phyloP scores from a whole-genome alignment of 73 alveolate genomes.

The Blepharisma japonicum region DNA sequence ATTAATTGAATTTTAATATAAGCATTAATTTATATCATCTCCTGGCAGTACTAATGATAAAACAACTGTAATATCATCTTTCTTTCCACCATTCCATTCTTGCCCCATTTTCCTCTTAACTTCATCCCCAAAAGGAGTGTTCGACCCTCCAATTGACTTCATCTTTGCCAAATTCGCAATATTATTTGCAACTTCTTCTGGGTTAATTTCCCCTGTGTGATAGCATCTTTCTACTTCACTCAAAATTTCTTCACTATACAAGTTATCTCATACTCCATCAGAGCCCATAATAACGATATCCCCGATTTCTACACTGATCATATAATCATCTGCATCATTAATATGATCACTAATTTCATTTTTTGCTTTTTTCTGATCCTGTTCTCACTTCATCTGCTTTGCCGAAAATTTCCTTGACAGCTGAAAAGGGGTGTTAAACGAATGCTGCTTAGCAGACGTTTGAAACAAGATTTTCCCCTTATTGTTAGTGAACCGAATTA shows the following conservation, averaged over 20 bases:
- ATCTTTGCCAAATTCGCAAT: constrained; percentile 22
- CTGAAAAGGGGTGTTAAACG: neutral
- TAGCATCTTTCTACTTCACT: neutral
- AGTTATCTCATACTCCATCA: constrained; percentile 49
- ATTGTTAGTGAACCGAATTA: neutral
- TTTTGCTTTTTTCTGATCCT: neutral
- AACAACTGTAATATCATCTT: neutral
- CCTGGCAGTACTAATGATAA: neutral
- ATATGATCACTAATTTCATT: neutral
- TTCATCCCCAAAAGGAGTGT: neutral
- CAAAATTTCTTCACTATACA: constrained; percentile 35
- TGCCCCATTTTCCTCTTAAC: neutral
- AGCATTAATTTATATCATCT: neutral
- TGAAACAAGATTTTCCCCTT: neutral
- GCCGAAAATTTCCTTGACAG: neutral
- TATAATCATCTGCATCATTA: constrained; percentile 31
- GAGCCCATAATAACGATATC: constrained; percentile 42
- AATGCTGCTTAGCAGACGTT: neutral
- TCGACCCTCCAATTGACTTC: neutral
- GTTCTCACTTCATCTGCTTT: neutral
- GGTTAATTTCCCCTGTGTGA: neutral
- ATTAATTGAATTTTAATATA: too few species aligned
- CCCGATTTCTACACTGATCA: constrained; percentile 18
- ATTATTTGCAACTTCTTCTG: neutral
- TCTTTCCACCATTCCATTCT: neutral